phyloP scores from a whole-genome alignment of 345 rosid genomes.

The Jatropha curcas region DNA sequence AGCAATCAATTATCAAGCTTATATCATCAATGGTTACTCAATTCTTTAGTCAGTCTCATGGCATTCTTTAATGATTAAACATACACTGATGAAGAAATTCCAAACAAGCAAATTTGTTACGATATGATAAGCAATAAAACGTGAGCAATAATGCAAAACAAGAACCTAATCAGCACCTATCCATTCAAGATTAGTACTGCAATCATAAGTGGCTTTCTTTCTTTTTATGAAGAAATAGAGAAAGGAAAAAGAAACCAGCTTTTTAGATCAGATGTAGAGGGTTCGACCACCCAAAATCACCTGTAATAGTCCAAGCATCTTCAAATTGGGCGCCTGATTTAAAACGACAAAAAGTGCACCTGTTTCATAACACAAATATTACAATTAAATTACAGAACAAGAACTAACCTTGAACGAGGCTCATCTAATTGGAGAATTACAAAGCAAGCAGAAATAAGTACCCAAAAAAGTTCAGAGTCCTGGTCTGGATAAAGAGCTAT shows the following conservation, averaged over 20 bases:
- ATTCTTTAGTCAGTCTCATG: background rate
- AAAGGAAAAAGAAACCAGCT: slow-evolving; percentile 1
- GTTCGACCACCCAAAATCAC: slow-evolving; percentile 33
- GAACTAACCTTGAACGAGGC: slow-evolving; percentile 2
- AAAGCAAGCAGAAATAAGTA: background rate
- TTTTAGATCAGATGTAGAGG: slow-evolving; percentile 13
- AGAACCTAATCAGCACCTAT: background rate
- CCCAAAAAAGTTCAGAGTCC: background rate
- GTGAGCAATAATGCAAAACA: background rate
- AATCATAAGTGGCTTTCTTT: slow-evolving; percentile 3
- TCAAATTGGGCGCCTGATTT: slow-evolving; percentile 78
- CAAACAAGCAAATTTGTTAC: background rate
- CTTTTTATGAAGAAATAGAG: background rate
- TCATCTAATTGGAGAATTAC: slow-evolving; percentile 12
- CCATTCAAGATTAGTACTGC: background rate
- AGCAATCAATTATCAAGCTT: no score
- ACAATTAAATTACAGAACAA: slow-evolving; percentile 17
- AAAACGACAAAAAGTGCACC: slow-evolving; percentile 89
- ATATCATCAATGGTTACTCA: slow-evolving; percentile 10
- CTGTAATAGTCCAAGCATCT: slow-evolving; percentile 97
- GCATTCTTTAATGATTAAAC: slow-evolving; percentile 5
- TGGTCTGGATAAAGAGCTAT: no score
- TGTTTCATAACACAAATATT: slow-evolving; percentile 34
- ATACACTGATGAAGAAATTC: background rate
- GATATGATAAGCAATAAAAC: slow-evolving; percentile 3